Percentiles rank a stretch among this genome's conserved stretches.
Conservation (phyloP, 1,284 basidiomycete species). For the Anthracocystis walkeri region DNA sequence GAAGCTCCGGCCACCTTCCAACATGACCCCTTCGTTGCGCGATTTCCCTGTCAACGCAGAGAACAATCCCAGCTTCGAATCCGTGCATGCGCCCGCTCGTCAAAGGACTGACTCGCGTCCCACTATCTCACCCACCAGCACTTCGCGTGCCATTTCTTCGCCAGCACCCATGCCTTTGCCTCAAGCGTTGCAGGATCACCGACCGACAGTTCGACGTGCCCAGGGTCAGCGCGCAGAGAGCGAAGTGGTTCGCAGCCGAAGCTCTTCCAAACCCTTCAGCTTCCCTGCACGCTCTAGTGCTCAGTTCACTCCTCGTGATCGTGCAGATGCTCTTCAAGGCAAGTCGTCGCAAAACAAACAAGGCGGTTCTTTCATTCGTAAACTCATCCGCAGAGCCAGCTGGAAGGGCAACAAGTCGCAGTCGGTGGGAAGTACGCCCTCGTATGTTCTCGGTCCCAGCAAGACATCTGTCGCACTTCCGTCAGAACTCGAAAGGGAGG, state of each 20-base stretch:
- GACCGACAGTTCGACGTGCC: constrained; percentile 34
- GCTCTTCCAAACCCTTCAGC: constrained; percentile 33
- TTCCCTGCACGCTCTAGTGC: constrained; percentile 38
- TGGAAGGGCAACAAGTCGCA: constrained; percentile 43
- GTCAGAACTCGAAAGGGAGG: constrained; percentile 24
- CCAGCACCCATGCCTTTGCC: constrained; percentile 43
- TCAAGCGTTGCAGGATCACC: constrained; percentile 30
- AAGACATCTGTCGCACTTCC: constrained; percentile 25
- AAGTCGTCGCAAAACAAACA: constrained; percentile 10
- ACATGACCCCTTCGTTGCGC: constrained; percentile 32
- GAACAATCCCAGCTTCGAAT: constrained; percentile 29
- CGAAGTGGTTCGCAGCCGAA: constrained; percentile 37
- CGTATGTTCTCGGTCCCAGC: constrained; percentile 3
- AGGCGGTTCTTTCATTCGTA: constrained; percentile 36
- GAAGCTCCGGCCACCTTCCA: constrained; percentile 32
- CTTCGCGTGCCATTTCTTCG: constrained; percentile 32
- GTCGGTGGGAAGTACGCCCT: constrained; percentile 24
- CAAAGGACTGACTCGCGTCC: constrained; percentile 49
- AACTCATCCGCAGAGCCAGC: constrained; percentile 46
- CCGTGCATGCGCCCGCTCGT: constrained; percentile 24
- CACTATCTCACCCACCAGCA: constrained; percentile 32
- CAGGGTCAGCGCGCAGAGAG: constrained; percentile 48
- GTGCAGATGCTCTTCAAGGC: constrained; percentile 15
- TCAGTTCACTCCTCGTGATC: constrained; percentile 29
- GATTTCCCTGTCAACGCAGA: constrained; percentile 38